These are phyloP conservation scores for Syzygium jambos DNA, from an alignment of 345 rosid genomes.

Conservation along the genomic window DNA sequence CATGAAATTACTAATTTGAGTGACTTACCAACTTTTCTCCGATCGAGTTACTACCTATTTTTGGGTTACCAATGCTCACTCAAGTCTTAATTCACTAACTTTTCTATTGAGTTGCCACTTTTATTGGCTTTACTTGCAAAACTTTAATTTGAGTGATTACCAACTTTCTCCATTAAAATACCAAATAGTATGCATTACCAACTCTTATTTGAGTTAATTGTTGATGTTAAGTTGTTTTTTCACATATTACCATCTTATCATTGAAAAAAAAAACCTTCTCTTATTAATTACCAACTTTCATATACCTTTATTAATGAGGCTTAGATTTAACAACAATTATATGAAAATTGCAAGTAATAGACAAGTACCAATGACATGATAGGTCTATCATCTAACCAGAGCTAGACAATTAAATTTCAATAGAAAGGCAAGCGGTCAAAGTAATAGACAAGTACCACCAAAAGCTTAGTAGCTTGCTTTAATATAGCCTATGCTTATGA, in stretches of 20 bases:
- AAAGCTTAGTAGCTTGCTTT: too few species aligned
- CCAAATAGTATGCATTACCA: neutral
- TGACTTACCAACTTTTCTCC: neutral
- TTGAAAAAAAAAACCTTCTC: neutral
- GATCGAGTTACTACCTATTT: neutral
- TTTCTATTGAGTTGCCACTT: neutral
- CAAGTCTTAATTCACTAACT: neutral
- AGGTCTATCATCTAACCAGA: too few species aligned
- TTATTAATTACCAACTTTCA: neutral
- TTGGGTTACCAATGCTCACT: neutral
- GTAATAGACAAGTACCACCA: too few species aligned
- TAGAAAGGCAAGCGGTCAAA: too few species aligned
- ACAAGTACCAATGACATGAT: too few species aligned
- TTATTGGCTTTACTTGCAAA: neutral
- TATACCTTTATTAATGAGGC: neutral
- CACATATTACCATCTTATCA: neutral
- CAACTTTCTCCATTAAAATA: neutral
- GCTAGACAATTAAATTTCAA: too few species aligned
- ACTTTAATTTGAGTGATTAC: neutral
- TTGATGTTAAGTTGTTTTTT: neutral
- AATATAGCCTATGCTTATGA: too few species aligned
- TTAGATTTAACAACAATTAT: neutral
- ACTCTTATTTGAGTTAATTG: neutral
- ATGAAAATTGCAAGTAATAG: neutral
- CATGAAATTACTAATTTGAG: neutral